Conservation (phyloP, 2,329 filamentous ascomycete species). For the Pezicula rhizophila region DNA sequence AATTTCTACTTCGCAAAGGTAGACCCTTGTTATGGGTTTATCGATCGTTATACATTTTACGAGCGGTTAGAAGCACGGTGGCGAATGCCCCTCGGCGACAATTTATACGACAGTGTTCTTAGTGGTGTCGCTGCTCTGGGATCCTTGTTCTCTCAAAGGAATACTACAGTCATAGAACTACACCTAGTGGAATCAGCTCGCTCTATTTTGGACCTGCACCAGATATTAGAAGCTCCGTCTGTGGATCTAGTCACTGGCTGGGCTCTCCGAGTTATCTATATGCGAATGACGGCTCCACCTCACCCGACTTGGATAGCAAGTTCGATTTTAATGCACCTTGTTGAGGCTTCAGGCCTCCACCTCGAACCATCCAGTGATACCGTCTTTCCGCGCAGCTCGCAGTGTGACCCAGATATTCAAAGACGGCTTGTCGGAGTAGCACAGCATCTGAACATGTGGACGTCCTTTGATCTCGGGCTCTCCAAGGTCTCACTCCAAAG, state of each 20-base stretch:
- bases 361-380: not conserved
- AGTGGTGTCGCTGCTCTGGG: not conserved
- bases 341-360: not conserved
- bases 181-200: not conserved
- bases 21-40: not conserved
- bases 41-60: not conserved
- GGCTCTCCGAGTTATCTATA: not conserved
- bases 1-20: slow-evolving; percentile 1
- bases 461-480: not conserved
- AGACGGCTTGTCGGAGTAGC: not conserved
- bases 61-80: not conserved
- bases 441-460: not conserved
- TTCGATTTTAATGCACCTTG: not conserved
- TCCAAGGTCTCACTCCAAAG: not conserved
- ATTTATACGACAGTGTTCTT: not conserved
- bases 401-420: no score
- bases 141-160: not conserved
- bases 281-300: not conserved
- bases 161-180: not conserved
- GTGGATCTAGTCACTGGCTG: not conserved
- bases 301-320: not conserved
- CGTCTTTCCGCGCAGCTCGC: not conserved
- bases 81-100: not conserved
- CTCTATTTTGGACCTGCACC: not conserved
- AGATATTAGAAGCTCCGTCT: not conserved